Evolutionary conservation across 495 filamentous ascomycete genomes (phyloP).

Genomic region (Penicillium cataractarum): DNA sequence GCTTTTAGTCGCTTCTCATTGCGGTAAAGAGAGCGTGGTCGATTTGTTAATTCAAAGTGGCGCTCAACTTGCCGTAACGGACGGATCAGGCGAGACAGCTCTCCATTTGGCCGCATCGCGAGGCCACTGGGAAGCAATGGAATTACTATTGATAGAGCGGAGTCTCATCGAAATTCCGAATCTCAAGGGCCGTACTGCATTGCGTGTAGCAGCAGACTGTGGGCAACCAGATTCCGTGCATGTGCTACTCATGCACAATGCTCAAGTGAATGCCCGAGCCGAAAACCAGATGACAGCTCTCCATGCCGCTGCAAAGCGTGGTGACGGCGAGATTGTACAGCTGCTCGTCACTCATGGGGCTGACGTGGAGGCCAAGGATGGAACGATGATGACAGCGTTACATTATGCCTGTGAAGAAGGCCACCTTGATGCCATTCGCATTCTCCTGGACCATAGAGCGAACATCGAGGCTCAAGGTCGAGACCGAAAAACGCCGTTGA

Average conservation of each 20-base stretch:
- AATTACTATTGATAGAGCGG: slow-evolving; percentile 38
- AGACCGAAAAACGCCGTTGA: slow-evolving; percentile 44
- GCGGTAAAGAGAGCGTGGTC: slow-evolving; percentile 48
- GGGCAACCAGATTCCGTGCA: slow-evolving; percentile 31
- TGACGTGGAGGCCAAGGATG: slow-evolving; percentile 48
- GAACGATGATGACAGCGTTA: slow-evolving; percentile 44
- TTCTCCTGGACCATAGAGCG: slow-evolving; percentile 42
- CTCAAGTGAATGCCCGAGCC: slow-evolving; percentile 45
- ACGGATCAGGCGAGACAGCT: slow-evolving; percentile 42
- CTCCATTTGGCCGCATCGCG: slow-evolving; percentile 50
- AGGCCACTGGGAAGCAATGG: slow-evolving; percentile 42
- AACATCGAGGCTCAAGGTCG: slow-evolving; percentile 39
- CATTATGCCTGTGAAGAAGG: slow-evolving; percentile 47
- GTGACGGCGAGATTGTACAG: slow-evolving; percentile 38
- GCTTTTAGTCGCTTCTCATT: slow-evolving; percentile 51
- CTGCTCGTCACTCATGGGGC: slow-evolving; percentile 40
- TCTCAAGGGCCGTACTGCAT: slow-evolving; percentile 39
- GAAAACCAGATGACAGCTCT: slow-evolving; percentile 42
- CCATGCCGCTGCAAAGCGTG: slow-evolving; percentile 42
- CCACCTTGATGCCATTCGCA: slow-evolving; percentile 32
- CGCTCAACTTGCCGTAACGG: slow-evolving; percentile 39
- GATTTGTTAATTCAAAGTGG: slow-evolving; percentile 41
- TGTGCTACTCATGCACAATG: slow-evolving; percentile 26
- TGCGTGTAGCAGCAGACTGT: slow-evolving; percentile 41
- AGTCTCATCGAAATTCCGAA: slow-evolving; percentile 36